These are phyloP conservation scores for Hirsutella thompsonii DNA, from an alignment of 2,329 filamentous ascomycete genomes.

Conservation along the genomic window DNA sequence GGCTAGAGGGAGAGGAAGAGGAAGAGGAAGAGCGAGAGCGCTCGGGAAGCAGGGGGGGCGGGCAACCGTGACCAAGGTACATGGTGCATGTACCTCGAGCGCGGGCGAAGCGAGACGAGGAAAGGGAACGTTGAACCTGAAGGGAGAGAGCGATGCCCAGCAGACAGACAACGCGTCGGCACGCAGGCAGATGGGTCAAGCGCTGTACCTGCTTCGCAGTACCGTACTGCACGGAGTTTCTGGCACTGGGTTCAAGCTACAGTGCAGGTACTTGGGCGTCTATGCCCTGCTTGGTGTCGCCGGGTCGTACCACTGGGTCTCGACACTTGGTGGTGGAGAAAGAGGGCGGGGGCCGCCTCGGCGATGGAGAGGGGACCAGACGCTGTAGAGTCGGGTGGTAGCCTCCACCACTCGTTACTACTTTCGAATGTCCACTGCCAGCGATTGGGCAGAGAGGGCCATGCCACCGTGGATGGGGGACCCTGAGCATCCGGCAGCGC, in stretches of 20 bases:
- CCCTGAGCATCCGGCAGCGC: background rate
- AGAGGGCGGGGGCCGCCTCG: background rate
- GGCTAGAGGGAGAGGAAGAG: conserved; percentile 4
- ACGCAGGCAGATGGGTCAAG: conserved; percentile 30
- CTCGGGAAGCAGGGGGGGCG: background rate
- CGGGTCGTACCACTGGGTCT: background rate
- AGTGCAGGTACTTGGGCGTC: no score
- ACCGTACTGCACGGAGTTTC: no score
- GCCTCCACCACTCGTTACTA: background rate
- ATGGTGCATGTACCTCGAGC: no score
- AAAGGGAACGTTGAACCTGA: no score
- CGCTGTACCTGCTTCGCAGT: no score
- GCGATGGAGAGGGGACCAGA: no score
- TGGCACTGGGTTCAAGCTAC: no score
- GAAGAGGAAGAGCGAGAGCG: background rate
- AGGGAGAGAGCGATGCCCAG: no score
- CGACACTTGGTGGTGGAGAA: background rate
- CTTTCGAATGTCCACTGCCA: background rate
- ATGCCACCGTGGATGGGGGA: background rate
- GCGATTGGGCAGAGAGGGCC: background rate
- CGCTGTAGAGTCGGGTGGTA: background rate
- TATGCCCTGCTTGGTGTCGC: background rate
- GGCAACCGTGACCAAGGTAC: background rate
- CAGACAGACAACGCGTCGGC: conserved; percentile 4
- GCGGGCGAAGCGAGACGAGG: no score